These are phyloP conservation scores for Pulveroboletus sp. DNA, from an alignment of 768 basidiomycete genomes.

Conservation along the genomic window DNA sequence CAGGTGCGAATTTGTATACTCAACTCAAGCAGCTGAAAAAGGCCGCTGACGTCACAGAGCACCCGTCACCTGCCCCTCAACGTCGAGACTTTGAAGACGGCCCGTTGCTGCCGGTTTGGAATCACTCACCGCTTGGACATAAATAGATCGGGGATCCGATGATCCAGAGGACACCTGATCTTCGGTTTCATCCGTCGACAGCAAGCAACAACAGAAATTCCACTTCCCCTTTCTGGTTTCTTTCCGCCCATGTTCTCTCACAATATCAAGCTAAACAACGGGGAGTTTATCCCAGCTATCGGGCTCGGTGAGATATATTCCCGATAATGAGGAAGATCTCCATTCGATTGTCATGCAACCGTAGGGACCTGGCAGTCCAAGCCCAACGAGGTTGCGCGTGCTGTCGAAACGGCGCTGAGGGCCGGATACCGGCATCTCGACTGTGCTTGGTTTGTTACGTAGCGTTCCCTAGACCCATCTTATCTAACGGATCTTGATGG, in stretches of 20 bases:
- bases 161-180: not conserved
- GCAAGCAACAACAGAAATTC: too few relatives aligned
- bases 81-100: not conserved
- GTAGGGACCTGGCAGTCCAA: constrained; percentile 80
- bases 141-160: not conserved
- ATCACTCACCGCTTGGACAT: not conserved
- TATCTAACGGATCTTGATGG: constrained; percentile 18
- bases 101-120: not conserved
- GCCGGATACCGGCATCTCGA: constrained; percentile 78
- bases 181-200: constrained; percentile 14
- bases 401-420: constrained; percentile 72
- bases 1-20: not conserved
- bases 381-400: constrained; percentile 63
- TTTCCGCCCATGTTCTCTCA: constrained; percentile 36
- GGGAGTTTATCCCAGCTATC: constrained; percentile 49
- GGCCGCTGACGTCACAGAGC: not conserved
- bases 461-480: not conserved
- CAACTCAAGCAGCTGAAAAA: not conserved
- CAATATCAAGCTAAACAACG: constrained; percentile 59
- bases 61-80: not conserved
- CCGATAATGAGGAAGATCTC: constrained; percentile 3
- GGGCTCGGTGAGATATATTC: constrained; percentile 50
- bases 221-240: not conserved
- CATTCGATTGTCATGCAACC: not conserved
- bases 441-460: constrained; percentile 49